Percentiles rank a stretch among this genome's conserved stretches.
Conservation (phyloP, 2,329 filamentous ascomycete species). For the Colletotrichum sp. region DNA sequence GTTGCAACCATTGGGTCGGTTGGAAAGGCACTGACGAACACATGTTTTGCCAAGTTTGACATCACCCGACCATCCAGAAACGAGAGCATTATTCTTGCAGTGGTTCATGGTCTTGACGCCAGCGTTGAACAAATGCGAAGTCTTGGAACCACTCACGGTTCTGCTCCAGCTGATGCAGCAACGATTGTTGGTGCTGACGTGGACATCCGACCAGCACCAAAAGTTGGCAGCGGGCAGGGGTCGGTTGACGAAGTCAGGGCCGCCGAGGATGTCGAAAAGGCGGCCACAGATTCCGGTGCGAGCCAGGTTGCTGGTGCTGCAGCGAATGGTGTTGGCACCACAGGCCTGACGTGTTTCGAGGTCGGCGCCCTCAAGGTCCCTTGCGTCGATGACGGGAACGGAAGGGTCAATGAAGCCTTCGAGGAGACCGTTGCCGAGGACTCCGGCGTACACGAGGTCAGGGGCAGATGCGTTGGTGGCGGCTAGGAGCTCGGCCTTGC, state of each 20-base stretch:
- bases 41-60: fast-evolving
- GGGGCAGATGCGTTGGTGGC: not conserved
- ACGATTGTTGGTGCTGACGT: not conserved
- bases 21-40: not conserved
- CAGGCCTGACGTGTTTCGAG: fast-evolving
- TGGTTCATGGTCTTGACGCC: not conserved
- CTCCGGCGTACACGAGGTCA: not conserved
- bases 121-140: not conserved
- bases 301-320: fast-evolving
- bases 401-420: not conserved
- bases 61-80: not conserved
- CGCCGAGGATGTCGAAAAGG: not conserved
- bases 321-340: not conserved
- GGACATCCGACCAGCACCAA: not conserved
- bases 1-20: not conserved
- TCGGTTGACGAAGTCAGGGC: not conserved
- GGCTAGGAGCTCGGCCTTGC: not conserved
- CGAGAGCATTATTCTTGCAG: not conserved
- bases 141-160: fast-evolving
- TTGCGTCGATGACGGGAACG: not conserved
- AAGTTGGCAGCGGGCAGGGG: fast-evolving
- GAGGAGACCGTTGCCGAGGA: not conserved
- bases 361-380: not conserved
- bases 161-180: not conserved
- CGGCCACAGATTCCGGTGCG: not conserved